Evolutionary conservation across 805 yeast species (phyloP).

Genomic region (Lipomyces sp.): DNA sequence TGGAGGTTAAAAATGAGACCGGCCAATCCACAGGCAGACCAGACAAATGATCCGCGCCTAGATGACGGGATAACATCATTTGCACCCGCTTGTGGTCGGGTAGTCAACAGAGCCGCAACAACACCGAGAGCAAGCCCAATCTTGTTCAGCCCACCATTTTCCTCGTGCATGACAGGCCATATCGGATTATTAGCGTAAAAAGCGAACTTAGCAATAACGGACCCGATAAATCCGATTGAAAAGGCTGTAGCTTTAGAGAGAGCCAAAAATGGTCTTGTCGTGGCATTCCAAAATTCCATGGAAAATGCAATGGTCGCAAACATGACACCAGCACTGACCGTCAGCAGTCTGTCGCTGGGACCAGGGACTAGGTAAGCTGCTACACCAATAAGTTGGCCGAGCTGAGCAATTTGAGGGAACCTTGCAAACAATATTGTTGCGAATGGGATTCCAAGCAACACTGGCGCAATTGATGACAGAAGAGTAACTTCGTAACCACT

Average conservation of each 20-base stretch:
- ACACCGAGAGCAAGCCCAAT: conserved; percentile 70
- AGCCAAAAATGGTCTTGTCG: conserved; percentile 43
- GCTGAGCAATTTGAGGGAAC: conserved; percentile 60
- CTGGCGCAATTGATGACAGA: conserved; percentile 61
- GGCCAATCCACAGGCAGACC: conserved; percentile 74
- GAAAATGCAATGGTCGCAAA: conserved; percentile 63
- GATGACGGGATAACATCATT: conserved; percentile 24
- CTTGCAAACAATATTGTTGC: conserved; percentile 48
- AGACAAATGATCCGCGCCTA: conserved; percentile 42
- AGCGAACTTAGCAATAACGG: conserved; percentile 76
- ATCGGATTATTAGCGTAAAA: conserved; percentile 87
- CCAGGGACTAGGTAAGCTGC: conserved; percentile 71
- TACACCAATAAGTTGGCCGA: conserved; percentile 64
- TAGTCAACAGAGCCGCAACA: conserved; percentile 59
- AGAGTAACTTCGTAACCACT: conserved; percentile 81
- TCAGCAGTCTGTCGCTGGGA: conserved; percentile 72
- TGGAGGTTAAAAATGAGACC: conserved; percentile 71
- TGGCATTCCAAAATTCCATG: conserved; percentile 45
- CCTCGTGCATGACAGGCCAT: conserved; percentile 91
- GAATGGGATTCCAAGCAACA: conserved; percentile 57
- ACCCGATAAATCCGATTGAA: conserved; percentile 69
- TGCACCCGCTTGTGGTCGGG: conserved; percentile 43
- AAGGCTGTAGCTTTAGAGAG: conserved; percentile 60
- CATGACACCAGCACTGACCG: conserved; percentile 67
- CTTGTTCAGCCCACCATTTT: conserved; percentile 84